Evolutionary conservation across 352 stramenopile species (phyloP).

Genomic region (Phytophthora palmivora): DNA sequence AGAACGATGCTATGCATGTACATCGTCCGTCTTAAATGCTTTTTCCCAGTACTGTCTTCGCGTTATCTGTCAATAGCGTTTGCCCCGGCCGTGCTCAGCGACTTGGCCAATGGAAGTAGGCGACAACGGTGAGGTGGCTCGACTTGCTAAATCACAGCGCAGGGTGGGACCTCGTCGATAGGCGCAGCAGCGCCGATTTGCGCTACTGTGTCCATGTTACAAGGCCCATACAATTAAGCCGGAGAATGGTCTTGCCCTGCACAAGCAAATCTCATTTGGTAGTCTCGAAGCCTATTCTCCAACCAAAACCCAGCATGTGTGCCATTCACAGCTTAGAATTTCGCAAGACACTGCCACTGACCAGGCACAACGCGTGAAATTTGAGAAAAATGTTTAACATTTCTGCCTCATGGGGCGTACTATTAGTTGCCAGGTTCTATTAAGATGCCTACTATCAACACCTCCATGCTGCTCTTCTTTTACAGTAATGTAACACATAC

Average conservation of each 20-base stretch:
- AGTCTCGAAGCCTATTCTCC: constrained; percentile 7
- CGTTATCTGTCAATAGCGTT: no score
- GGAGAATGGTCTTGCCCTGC: constrained; percentile 23
- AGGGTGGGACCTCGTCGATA: constrained; percentile 22
- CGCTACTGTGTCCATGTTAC: constrained; percentile 9
- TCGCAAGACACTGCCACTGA: not conserved
- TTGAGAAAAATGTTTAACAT: not conserved
- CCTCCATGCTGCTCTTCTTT: no score
- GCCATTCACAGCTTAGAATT: constrained; percentile 1
- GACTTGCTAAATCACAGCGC: constrained; percentile 34
- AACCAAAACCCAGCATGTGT: not conserved
- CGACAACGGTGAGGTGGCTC: constrained; percentile 23
- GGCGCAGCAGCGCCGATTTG: constrained; percentile 18
- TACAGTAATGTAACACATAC: no score
- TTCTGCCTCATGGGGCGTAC: no score
- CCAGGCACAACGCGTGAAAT: not conserved
- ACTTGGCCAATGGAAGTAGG: constrained; percentile 27
- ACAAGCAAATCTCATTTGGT: constrained; percentile 16
- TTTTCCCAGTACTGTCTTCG: no score
- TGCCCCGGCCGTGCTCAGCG: not conserved
- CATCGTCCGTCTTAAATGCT: no score
- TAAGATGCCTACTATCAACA: no score
- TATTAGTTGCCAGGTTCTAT: no score
- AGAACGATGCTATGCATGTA: no score
- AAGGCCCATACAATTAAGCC: constrained; percentile 10